Evolutionary conservation across 2,329 filamentous ascomycete species (phyloP).

Genomic region (Sporothrix phasma): DNA sequence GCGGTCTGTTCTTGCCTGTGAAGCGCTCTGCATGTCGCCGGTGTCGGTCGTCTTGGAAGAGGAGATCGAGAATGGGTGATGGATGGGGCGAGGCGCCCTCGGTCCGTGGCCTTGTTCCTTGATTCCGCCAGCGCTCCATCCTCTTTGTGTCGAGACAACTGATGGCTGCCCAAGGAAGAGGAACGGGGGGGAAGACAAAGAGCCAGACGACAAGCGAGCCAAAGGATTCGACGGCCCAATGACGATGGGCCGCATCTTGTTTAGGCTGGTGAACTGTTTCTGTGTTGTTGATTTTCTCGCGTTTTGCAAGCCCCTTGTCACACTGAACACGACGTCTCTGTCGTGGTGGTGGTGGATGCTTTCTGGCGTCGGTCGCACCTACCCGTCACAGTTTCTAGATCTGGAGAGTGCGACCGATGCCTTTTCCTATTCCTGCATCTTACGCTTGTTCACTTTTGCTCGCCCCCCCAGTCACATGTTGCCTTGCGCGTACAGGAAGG

Average conservation of each 20-base stretch:
- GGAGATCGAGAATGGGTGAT: not conserved
- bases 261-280: not conserved
- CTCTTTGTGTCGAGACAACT: not conserved
- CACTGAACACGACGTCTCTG: not conserved
- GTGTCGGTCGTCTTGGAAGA: not conserved
- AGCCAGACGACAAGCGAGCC: not conserved
- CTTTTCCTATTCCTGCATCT: not conserved
- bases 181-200: not conserved
- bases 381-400: not conserved
- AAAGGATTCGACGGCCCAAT: not conserved
- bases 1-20: not conserved
- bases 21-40: not conserved
- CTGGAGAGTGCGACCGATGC: not conserved
- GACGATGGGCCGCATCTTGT: not conserved
- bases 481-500: not conserved
- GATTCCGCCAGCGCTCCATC: not conserved
- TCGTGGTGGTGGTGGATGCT: not conserved
- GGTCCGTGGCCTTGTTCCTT: not conserved
- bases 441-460: not conserved
- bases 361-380: not conserved
- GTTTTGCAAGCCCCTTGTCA: slow-evolving; percentile 2
- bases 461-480: not conserved
- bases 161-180: not conserved
- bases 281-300: not conserved
- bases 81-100: not conserved